These are phyloP conservation scores for Durusdinium trenchii DNA, from an alignment of 73 alveolate genomes.

Conservation along the genomic window DNA sequence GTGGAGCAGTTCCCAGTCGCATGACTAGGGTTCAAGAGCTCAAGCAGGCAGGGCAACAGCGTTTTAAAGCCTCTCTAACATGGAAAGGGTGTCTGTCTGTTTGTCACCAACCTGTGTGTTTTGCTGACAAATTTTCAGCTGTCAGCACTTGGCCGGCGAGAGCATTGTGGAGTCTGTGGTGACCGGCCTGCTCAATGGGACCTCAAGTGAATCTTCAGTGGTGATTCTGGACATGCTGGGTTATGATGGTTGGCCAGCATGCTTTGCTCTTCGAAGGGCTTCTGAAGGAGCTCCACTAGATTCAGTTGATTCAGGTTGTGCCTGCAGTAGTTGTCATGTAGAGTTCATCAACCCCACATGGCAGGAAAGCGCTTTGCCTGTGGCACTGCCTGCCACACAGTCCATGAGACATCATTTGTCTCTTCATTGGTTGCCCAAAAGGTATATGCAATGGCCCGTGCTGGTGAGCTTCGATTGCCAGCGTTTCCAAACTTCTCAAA, in stretches of 20 bases:
- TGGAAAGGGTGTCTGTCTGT: neutral
- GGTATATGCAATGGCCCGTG: neutral
- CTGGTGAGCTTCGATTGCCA: neutral
- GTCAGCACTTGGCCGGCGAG: constrained; percentile 30
- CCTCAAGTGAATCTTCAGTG: neutral
- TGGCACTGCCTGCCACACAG: constrained; percentile 13
- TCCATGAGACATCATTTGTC: neutral
- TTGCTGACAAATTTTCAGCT: no score
- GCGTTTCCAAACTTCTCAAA: neutral
- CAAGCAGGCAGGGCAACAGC: constrained; percentile 7
- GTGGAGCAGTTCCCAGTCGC: no score
- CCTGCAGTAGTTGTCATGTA: no score
- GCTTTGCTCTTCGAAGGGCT: no score
- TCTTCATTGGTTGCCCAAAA: neutral
- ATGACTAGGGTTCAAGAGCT: constrained; percentile 19
- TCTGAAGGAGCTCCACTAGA: no score
- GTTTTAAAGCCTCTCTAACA: neutral
- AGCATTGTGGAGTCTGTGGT: constrained; percentile 5
- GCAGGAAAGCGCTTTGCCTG: neutral
- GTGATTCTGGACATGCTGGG: no score
- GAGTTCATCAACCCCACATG: no score
- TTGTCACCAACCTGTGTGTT: neutral
- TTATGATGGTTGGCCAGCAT: no score
- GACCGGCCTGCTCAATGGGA: neutral
- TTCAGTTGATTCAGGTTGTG: no score